Conservation (phyloP, 306 rosid genomes). For the Gleditsia sinensis region DNA sequence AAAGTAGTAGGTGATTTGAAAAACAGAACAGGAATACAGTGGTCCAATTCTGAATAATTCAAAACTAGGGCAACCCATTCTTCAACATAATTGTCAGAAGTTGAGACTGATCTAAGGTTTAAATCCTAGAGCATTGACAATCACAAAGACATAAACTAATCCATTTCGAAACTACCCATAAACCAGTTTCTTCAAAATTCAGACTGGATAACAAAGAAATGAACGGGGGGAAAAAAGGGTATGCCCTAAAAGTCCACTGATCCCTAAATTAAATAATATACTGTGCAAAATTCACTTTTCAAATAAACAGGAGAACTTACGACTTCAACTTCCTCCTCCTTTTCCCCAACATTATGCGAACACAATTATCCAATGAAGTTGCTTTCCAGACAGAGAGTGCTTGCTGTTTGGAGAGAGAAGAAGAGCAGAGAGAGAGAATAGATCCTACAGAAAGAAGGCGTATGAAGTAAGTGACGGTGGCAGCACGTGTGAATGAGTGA, state of each 20-base stretch:
- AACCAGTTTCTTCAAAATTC: background rate
- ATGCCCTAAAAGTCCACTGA: conserved; percentile 26
- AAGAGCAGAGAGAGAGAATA: background rate
- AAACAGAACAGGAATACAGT: background rate
- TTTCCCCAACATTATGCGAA: conserved; percentile 54
- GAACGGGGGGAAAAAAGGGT: background rate
- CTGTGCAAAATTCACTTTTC: background rate
- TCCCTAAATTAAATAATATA: conserved; percentile 6
- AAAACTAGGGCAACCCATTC: conserved; percentile 6
- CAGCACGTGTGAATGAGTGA: conserved; percentile 26
- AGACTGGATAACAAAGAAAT: conserved; percentile 9
- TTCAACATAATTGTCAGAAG: background rate
- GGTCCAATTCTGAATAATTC: conserved; percentile 17
- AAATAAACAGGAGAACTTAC: conserved; percentile 44
- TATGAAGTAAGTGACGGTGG: conserved; percentile 26
- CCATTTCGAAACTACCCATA: background rate
- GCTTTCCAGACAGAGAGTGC: background rate
- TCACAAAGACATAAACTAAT: background rate
- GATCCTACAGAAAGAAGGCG: conserved; percentile 8
- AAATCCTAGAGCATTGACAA: conserved; percentile 36
- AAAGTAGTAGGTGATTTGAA: background rate
- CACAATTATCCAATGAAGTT: conserved; percentile 7
- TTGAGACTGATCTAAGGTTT: conserved; percentile 11
- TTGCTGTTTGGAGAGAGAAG: background rate
- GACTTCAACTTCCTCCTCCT: conserved; percentile 55